phyloP scores from a whole-genome alignment of 2,329 filamentous ascomycete species.

The Aspergillus bombycis region DNA sequence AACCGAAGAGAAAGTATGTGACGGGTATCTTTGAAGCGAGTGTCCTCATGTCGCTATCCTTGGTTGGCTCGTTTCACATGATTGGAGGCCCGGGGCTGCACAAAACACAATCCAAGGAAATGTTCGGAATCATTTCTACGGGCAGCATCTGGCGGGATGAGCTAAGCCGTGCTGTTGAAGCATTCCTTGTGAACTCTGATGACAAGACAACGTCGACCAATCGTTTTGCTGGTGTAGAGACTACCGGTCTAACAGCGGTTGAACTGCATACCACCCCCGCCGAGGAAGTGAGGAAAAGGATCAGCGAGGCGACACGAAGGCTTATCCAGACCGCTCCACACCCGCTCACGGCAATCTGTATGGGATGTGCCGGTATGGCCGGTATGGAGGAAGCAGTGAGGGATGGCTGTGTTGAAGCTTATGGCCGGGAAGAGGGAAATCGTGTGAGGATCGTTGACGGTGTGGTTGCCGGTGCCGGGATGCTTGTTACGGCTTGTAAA shows the following conservation, averaged over 20 bases:
- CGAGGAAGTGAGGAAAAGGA: constrained; percentile 65
- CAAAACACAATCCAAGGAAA: constrained; percentile 43
- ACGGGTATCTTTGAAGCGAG: constrained; percentile 89
- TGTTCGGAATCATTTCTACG: constrained; percentile 87
- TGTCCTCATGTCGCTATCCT: constrained; percentile 65
- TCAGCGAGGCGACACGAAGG: constrained; percentile 70
- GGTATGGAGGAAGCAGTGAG: constrained; percentile 79
- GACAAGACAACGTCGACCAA: constrained; percentile 37
- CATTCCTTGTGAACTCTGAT: constrained; percentile 60
- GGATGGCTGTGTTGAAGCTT: constrained; percentile 65
- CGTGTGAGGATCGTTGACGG: constrained; percentile 77
- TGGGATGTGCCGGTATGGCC: constrained; percentile 91
- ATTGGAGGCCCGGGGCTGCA: constrained; percentile 26
- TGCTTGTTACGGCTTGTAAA: constrained; percentile 41
- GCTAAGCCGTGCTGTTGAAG: constrained; percentile 65
- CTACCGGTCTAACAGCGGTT: constrained; percentile 76
- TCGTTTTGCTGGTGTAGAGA: constrained; percentile 78
- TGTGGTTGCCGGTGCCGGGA: constrained; percentile 42
- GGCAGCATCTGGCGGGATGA: constrained; percentile 81
- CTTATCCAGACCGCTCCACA: constrained; percentile 57
- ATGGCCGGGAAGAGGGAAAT: constrained; percentile 62
- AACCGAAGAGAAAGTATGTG: constrained; percentile 55
- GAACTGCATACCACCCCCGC: constrained; percentile 74
- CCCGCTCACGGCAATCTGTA: constrained; percentile 69
- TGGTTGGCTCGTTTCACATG: constrained; percentile 48